Percentiles rank a stretch among this genome's conserved stretches.
Evolutionary conservation across 768 basidiomycete species (phyloP).

Genomic region (Coprinellus micaceus): DNA sequence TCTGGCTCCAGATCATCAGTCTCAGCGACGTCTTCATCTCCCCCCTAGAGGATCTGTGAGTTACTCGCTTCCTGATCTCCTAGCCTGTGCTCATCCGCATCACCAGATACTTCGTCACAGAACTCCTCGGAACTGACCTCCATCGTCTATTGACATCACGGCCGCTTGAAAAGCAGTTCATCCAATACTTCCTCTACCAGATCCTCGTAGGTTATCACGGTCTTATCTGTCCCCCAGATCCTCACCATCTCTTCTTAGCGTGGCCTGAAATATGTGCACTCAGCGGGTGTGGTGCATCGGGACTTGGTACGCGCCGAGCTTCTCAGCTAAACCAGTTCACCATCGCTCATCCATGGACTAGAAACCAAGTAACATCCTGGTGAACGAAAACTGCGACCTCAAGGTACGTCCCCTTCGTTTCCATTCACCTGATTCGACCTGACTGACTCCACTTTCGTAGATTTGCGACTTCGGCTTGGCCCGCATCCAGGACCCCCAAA

Average conservation of each 20-base stretch:
- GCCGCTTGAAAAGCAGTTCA: slow-evolving; percentile 98
- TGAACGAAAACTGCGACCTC: slow-evolving; percentile 99
- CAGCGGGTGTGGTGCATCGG: slow-evolving; percentile 96
- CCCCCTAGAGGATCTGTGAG: slow-evolving; percentile 95
- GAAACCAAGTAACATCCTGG: slow-evolving; percentile 99
- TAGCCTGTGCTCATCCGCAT: slow-evolving; percentile 5
- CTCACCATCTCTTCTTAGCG: slow-evolving; percentile 49
- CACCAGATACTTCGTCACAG: slow-evolving; percentile 94
- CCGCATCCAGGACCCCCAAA: slow-evolving; percentile 98
- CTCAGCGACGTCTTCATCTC: slow-evolving; percentile 99
- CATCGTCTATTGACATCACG: slow-evolving; percentile 95
- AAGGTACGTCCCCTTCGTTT: slow-evolving; percentile 55
- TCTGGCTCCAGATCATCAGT: slow-evolving; percentile 78
- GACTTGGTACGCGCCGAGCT: slow-evolving; percentile 66
- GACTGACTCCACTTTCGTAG: slow-evolving; percentile 33
- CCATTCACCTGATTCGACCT: background rate
- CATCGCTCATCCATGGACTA: slow-evolving; percentile 25
- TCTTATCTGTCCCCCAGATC: background rate
- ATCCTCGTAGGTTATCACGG: slow-evolving; percentile 65
- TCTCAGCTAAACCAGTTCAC: background rate
- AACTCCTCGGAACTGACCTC: slow-evolving; percentile 95
- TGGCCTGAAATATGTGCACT: slow-evolving; percentile 98
- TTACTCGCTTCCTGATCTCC: slow-evolving; percentile 10
- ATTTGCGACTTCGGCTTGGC: slow-evolving; percentile 99
- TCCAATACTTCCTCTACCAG: slow-evolving; percentile 99